Evolutionary conservation across 371 early-diverging fungal species (phyloP).

Genomic region (Mortierella sp.): DNA sequence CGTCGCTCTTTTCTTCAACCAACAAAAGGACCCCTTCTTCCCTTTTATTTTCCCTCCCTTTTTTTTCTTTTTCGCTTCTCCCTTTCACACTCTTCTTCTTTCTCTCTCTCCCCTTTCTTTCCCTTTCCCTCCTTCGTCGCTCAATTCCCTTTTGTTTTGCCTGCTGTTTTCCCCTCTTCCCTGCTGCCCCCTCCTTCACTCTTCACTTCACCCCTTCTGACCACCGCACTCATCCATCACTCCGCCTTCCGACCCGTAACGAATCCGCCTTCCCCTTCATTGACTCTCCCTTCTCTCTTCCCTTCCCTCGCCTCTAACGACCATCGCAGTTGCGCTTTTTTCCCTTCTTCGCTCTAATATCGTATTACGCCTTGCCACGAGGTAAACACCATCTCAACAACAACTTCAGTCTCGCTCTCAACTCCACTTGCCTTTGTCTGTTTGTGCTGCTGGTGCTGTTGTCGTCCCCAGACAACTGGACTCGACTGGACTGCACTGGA

Average conservation of each 20-base stretch:
- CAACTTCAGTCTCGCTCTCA: no score
- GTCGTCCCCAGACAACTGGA: neutral
- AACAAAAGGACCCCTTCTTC: no score
- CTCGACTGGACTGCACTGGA: neutral
- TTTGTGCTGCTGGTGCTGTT: neutral
- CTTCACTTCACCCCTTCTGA: neutral
- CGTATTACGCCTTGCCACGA: neutral
- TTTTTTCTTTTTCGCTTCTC: neutral
- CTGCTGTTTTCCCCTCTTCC: neutral
- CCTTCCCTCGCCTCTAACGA: neutral
- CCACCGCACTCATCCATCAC: neutral
- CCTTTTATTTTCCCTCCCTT: neutral
- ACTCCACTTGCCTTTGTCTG: neutral
- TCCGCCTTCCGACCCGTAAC: slow-evolving; percentile 3
- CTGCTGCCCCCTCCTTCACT: neutral
- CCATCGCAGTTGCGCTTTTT: neutral
- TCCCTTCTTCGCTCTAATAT: neutral
- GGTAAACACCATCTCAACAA: neutral
- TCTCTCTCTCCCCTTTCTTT: neutral
- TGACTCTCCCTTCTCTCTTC: neutral
- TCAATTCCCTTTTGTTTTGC: neutral
- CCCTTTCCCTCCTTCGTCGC: neutral
- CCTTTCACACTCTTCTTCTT: neutral
- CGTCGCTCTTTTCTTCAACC: neutral
- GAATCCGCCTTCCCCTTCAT: neutral